Base-by-base conservation (phyloP, 2,329 filamentous ascomycete species). In the Cryphonectria nitschkei region DNA sequence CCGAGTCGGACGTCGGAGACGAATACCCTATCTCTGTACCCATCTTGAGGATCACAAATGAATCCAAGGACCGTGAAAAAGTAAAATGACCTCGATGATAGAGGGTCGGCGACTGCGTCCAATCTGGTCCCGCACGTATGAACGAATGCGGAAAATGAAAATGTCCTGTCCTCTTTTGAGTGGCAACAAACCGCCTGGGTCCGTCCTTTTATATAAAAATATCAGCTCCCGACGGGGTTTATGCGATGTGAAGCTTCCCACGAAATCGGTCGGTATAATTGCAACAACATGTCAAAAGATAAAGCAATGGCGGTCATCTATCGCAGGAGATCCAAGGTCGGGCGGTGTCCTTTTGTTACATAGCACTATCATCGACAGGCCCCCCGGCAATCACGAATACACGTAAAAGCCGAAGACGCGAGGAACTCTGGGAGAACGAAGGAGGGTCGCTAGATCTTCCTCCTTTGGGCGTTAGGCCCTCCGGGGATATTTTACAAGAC, bases 1-100 rank as follows among this genome's bases (percentile, higher is more conserved):
- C 70, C 2, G 70, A 72, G 61, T 72, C 68, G n/a, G 63, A 67
- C 3, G 65, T 41, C 13, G 16, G 26, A 13, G 50, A n/a, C n/a
- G 61, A 5, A 5, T 46, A 5, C 5, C 39, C 32, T 29, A 26
- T 68, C 16, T 65, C 68, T 61, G 46, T 46, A 3, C 67, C 46
- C 70, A 72, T 70, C 39, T 16, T 39, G 32, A 50, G 6, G 52
- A 50, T 9, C 14, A 19, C 32, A 52, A 32, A 11, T 11, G 7
- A 16, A 65, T 16, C 14, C n/a, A 4, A 4, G 61, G 61, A 54
- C 29, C 26, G 8, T 39, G 7, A 39, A 39, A 39, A 39, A 13
- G 1, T 39, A 46, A n/a, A n/a, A 50, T 9, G 11, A 39, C 8
- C 37, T 50, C 65, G 43, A 43, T 37, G 34, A 43, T 58, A 22